phyloP scores from a whole-genome alignment of 2,329 filamentous ascomycete species.

The Endoconidiophora laricicola region DNA sequence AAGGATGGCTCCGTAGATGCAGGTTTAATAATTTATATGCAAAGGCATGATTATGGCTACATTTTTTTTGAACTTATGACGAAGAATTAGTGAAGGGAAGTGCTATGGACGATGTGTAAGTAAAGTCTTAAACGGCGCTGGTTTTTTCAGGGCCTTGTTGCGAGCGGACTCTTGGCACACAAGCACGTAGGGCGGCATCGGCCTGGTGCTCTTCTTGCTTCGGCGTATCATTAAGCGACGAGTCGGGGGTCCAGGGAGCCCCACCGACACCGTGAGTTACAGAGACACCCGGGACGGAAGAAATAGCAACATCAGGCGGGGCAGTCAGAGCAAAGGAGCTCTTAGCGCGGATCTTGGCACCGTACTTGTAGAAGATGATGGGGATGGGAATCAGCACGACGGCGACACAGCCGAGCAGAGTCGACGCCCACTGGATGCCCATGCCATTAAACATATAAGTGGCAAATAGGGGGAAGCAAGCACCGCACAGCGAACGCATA shows the following conservation, averaged over 20 bases:
- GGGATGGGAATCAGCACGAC: slow-evolving; percentile 43
- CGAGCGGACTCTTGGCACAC: slow-evolving; percentile 1
- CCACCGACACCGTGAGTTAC: neutral
- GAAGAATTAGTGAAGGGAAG: too few relatives aligned
- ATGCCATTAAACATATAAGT: slow-evolving; percentile 50
- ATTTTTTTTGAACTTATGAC: too few relatives aligned
- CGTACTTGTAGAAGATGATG: slow-evolving; percentile 44
- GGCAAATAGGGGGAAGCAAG: slow-evolving; percentile 65
- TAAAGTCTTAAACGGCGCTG: neutral
- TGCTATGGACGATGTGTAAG: too few relatives aligned
- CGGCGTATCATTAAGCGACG: neutral
- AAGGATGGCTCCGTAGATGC: too few relatives aligned
- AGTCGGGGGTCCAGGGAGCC: neutral
- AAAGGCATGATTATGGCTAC: too few relatives aligned
- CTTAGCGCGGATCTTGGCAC: slow-evolving; percentile 35
- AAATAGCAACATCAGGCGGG: slow-evolving; percentile 9
- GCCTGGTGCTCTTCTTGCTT: slow-evolving; percentile 10
- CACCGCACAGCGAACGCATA: slow-evolving; percentile 60
- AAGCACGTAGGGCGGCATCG: slow-evolving; percentile 12
- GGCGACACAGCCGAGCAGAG: slow-evolving; percentile 44
- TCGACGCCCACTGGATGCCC: slow-evolving; percentile 45
- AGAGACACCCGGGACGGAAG: slow-evolving; percentile 9
- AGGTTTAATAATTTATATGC: too few relatives aligned
- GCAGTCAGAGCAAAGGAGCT: slow-evolving; percentile 39
- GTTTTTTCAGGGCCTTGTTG: neutral